Percentiles rank a stretch among this genome's conserved stretches.
phyloP scores from a whole-genome alignment of 176 grass and related monocot genomes.

The Puya raimondii region DNA sequence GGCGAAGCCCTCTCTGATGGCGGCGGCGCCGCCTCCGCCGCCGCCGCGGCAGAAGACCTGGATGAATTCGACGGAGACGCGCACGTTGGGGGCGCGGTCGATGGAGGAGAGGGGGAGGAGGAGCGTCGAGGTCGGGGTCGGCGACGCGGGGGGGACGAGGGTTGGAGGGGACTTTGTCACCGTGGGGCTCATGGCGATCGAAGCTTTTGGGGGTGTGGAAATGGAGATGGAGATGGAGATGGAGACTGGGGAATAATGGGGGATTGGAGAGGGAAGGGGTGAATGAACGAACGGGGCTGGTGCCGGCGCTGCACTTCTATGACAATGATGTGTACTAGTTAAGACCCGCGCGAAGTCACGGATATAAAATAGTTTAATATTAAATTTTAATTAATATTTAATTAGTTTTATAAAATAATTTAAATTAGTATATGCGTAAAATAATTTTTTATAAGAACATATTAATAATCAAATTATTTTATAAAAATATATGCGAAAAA shows the following conservation, averaged over 20 bases:
- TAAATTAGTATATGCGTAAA: too few relatives aligned
- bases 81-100: conserved; percentile 35
- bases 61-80: conserved; percentile 56
- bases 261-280: not conserved
- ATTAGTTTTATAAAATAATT: too few relatives aligned
- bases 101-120: conserved; percentile 61
- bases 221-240: not conserved
- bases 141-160: conserved; percentile 23
- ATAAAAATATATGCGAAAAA: too few relatives aligned
- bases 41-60: conserved; percentile 36
- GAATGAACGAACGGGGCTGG: too few relatives aligned
- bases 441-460: too few relatives aligned
- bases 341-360: too few relatives aligned
- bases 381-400: too few relatives aligned
- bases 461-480: too few relatives aligned
- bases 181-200: conserved; percentile 16
- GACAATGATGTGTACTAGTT: too few relatives aligned
- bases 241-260: not conserved
- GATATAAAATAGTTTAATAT: too few relatives aligned
- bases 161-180: conserved; percentile 35
- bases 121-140: conserved; percentile 20
- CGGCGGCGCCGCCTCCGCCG: not conserved
- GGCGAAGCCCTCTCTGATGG: conserved; percentile 37
- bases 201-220: conserved; percentile 1
- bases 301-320: too few relatives aligned